A percentile compares a stretch with the other conserved stretches of the same genome.
These are phyloP conservation scores for Henckelia pumila DNA, from an alignment of 257 asterid genomes.

Conservation along the genomic window DNA sequence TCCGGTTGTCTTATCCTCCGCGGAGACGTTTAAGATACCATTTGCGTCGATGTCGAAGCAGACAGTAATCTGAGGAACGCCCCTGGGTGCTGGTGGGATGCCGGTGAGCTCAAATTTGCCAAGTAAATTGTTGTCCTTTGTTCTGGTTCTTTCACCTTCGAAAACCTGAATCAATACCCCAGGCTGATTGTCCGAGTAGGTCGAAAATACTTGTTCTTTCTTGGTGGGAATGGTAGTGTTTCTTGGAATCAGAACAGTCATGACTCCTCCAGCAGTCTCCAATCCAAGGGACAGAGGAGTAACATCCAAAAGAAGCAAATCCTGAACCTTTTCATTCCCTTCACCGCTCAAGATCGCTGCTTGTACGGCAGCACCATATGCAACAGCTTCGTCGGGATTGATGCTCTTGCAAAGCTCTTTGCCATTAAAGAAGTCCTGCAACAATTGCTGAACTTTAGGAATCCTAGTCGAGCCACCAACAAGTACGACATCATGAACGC, in stretches of 20 bases:
- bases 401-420: conserved; percentile 2
- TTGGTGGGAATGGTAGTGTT: conserved; percentile 15
- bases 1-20: no score
- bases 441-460: neutral
- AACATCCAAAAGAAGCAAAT: no score
- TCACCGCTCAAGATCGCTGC: no score
- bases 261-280: no score
- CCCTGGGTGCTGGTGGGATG: conserved; percentile 19
- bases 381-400: neutral
- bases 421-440: conserved; percentile 17
- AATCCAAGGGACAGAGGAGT: no score
- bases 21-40: no score
- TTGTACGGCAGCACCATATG: no score
- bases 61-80: no score
- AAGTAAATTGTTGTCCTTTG: conserved; percentile 8
- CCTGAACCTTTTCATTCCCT: no score
- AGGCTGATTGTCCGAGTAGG: conserved; percentile 14
- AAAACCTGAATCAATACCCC: conserved; percentile 12
- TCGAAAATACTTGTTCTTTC: neutral
- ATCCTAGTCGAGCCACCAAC: conserved; percentile 6
- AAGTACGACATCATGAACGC: neutral
- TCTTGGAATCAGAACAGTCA: conserved; percentile 12
- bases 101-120: conserved; percentile 16
- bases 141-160: conserved; percentile 3
- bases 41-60: no score